A percentile compares a stretch with the other conserved stretches of the same genome.
Evolutionary conservation across 768 basidiomycete species (phyloP).

Genomic region (Lentinus tigrinus): DNA sequence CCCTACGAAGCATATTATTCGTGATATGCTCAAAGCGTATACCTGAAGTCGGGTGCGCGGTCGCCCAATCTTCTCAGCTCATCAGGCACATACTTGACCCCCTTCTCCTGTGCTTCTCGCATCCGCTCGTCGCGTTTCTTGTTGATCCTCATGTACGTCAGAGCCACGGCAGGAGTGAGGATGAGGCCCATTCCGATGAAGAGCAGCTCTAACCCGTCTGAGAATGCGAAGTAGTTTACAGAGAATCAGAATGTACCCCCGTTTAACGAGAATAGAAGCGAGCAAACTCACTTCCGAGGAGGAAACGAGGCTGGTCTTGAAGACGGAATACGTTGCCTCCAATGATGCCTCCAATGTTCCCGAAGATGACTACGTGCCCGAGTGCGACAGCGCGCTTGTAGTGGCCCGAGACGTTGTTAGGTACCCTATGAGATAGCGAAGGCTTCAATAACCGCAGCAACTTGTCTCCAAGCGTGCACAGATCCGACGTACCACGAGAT

Average conservation of each 20-base stretch:
- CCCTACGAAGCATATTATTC: no score
- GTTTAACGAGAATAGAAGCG: no score
- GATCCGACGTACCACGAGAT: slow-evolving; percentile 46
- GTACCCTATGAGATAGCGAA: slow-evolving; percentile 39
- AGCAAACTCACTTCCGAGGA: slow-evolving; percentile 56
- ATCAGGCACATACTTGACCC: slow-evolving; percentile 20
- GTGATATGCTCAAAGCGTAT: slow-evolving; percentile 38
- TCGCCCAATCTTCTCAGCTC: slow-evolving; percentile 49
- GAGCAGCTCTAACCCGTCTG: slow-evolving; percentile 66
- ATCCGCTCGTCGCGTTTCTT: slow-evolving; percentile 44
- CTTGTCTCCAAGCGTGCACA: not conserved
- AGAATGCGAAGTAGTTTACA: not conserved
- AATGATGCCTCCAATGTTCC: slow-evolving; percentile 65
- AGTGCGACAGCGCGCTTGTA: slow-evolving; percentile 70
- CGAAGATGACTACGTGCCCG: slow-evolving; percentile 67
- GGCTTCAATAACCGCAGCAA: no score
- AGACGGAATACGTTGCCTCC: slow-evolving; percentile 61
- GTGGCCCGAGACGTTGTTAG: slow-evolving; percentile 65
- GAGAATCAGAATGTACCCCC: no score
- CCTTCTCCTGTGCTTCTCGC: slow-evolving; percentile 28
- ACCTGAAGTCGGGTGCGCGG: slow-evolving; percentile 62
- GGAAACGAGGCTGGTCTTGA: slow-evolving; percentile 57
- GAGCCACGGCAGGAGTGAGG: slow-evolving; percentile 43
- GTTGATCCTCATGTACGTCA: slow-evolving; percentile 58
- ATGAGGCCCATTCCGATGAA: slow-evolving; percentile 67